Evolutionary conservation across 106 monocot genomes (phyloP), one percentile per base, ranked within the genome.

Genomic region (Phalaenopsis aphrodite): DNA sequence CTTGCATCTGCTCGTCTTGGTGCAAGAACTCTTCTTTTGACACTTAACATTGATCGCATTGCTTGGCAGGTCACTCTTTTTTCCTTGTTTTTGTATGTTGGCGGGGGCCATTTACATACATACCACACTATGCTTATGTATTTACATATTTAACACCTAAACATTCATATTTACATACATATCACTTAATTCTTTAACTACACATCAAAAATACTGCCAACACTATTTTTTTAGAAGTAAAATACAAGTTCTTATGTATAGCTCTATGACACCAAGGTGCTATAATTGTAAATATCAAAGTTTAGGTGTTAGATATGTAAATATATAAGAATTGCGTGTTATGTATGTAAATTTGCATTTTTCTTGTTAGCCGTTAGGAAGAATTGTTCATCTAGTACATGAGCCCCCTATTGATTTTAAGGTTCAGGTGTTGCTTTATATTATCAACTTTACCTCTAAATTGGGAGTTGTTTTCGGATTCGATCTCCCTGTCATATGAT

Each of bases 1-100:
- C 95, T 99, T 61, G 94, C 99, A 37, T 92, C 98, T 76, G 94
- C 98, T 84, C 90, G 98, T 78, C 89, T 99, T 75, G 98, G 98
- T 79, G 94, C 98, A 4, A 86, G 84, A 45, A 99, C 98, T 19
- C 91, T 99, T 77, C 88, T 99, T 74, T 95, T 99, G 57, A 99
- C 99, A 24, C 91, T 99, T 72, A 99, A 99, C 78, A 85, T 99
- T 75, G 99, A 99, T 82, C 89, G 99, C 9, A 95, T 99, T 79
- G 99, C 99, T 38, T 99, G 99, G 99, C 99, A 99, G 95, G 99
- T 99, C 14, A 78, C n/a, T 42, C 52, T 48, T 30, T 76, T 49
- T 76, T 9, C n/a, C 30, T 30, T 30, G 30, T 30, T 30, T 30
- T 30, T 30, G 30, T 30, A 30, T 30, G 30, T 0, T 30, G 30